Conservation (phyloP, 108 stramenopile genomes). For the Nitzschia sp. region DNA sequence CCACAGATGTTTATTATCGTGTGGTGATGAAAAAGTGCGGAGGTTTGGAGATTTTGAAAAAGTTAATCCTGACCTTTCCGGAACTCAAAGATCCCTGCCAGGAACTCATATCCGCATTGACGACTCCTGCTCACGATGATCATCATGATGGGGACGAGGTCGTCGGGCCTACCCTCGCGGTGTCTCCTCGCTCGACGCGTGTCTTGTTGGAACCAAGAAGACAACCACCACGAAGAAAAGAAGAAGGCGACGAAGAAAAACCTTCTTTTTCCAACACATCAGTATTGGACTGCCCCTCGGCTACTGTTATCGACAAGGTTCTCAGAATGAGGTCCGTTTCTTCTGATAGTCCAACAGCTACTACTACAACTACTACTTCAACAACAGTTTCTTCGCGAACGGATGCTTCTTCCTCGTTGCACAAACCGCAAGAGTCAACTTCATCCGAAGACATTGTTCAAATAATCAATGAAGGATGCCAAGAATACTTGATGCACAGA, state of each 20-base stretch:
- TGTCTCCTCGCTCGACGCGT: not conserved
- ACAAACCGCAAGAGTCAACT: no score
- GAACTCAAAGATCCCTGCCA: not conserved
- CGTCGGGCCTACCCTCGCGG: no score
- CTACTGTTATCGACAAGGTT: no score
- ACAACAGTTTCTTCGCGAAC: no score
- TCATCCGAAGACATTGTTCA: not conserved
- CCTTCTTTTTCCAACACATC: no score
- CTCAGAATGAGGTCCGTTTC: no score
- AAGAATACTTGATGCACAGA: not conserved
- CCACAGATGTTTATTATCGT: conserved; percentile 8
- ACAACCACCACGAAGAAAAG: not conserved
- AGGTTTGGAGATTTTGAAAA: not conserved
- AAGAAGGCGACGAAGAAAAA: no score
- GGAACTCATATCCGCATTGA: not conserved
- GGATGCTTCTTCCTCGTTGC: no score
- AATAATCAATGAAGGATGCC: conserved; percentile 10
- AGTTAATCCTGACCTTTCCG: not conserved
- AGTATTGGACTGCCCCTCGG: no score
- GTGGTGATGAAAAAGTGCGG: conserved; percentile 8
- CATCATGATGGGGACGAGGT: not conserved
- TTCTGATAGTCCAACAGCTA: no score
- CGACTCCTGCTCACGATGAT: not conserved
- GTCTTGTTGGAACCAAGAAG: not conserved
- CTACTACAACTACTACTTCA: no score